These are phyloP conservation scores for Penicillium malachiteum DNA, from an alignment of 495 filamentous ascomycete species.

Conservation along the genomic window DNA sequence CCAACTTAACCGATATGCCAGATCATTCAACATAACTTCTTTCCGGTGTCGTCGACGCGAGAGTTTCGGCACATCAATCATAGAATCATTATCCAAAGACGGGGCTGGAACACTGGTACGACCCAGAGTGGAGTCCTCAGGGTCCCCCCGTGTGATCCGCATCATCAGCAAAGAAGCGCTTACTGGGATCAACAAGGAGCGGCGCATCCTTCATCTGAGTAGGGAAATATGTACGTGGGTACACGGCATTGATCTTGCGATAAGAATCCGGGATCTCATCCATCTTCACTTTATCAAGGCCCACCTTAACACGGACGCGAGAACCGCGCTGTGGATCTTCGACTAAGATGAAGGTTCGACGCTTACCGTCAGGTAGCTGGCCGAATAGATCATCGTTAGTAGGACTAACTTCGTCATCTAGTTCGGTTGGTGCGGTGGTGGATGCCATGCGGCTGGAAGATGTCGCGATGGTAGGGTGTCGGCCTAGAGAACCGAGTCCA, in stretches of 20 bases:
- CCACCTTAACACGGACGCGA: conserved; percentile 82
- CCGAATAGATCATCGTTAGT: conserved; percentile 71
- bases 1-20: conserved; percentile 96
- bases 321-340: conserved; percentile 77
- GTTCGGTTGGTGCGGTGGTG: conserved; percentile 33
- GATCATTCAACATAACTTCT: conserved; percentile 84
- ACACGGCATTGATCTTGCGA: conserved; percentile 82
- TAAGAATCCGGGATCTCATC: conserved; percentile 94
- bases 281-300: conserved; percentile 83
- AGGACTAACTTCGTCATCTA: conserved; percentile 46
- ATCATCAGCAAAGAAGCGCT: conserved; percentile 65
- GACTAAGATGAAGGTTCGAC: conserved; percentile 93
- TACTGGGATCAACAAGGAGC: conserved; percentile 57
- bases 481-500: conserved; percentile 55
- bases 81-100: conserved; percentile 70
- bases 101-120: conserved; percentile 66
- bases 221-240: conserved; percentile 84
- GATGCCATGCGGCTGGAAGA: conserved; percentile 35
- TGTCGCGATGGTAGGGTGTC: conserved; percentile 41
- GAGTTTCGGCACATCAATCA: conserved; percentile 71
- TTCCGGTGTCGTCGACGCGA: conserved; percentile 64
- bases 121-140: conserved; percentile 48
- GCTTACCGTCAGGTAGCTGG: conserved; percentile 80
- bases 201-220: conserved; percentile 82
- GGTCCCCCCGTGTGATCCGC: conserved; percentile 54